These are phyloP conservation scores for Lactarius vividus DNA, from an alignment of 768 basidiomycete species.

Conservation along the genomic window DNA sequence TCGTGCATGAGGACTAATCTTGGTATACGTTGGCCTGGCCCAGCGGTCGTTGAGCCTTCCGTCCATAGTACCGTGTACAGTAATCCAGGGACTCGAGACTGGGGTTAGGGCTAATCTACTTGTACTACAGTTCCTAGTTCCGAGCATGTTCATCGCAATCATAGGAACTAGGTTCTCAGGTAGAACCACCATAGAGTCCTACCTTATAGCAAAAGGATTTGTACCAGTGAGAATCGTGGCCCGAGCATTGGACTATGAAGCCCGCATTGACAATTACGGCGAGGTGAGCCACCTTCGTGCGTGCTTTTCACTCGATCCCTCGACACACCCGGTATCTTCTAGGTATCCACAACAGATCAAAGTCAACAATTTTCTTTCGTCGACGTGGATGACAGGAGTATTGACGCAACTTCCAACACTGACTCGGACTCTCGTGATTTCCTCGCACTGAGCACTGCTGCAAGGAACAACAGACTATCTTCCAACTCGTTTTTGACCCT, in stretches of 20 bases:
- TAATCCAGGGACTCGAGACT: background rate
- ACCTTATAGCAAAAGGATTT: constrained; percentile 29
- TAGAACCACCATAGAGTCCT: constrained; percentile 23
- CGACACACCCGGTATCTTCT: background rate
- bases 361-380: constrained; percentile 14
- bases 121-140: background rate
- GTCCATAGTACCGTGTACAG: too few species aligned
- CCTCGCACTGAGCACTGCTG: background rate
- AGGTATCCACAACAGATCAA: background rate
- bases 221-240: constrained; percentile 13
- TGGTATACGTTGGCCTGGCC: background rate
- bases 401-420: background rate
- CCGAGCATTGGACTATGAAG: background rate
- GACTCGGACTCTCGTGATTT: background rate
- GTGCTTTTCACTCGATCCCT: background rate
- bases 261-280: background rate
- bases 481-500: constrained; percentile 24
- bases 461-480: constrained; percentile 3
- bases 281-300: background rate
- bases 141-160: constrained; percentile 63
- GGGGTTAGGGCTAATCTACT: constrained; percentile 11
- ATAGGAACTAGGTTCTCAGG: constrained; percentile 63
- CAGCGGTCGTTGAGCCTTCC: background rate
- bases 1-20: background rate
- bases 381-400: background rate